Evolutionary conservation across 441 rosid genomes (phyloP).

Genomic region (Geranium incanum): DNA sequence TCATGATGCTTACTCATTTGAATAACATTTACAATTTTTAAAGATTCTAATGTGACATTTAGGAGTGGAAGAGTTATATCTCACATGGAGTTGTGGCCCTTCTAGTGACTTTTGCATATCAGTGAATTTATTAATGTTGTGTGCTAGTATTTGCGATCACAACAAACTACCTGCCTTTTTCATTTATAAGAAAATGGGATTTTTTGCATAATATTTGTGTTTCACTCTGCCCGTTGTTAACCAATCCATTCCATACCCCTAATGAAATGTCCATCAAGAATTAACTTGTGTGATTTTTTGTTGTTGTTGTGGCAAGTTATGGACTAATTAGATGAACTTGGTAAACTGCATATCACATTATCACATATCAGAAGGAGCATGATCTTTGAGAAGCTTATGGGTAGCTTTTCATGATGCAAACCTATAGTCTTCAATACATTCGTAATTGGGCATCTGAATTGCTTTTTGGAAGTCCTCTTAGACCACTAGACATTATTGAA

Average conservation of each 20-base stretch:
- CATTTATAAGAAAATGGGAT: background rate
- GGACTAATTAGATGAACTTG: background rate
- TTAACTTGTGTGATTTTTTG: background rate
- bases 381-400: background rate
- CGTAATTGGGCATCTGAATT: background rate
- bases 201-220: background rate
- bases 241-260: background rate
- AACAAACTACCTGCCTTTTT: background rate
- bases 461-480: background rate
- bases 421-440: background rate
- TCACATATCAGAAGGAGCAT: background rate
- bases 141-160: background rate
- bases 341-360: background rate
- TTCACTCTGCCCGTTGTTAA: background rate
- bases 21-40: background rate
- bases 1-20: background rate
- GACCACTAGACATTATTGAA: background rate
- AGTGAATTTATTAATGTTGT: background rate
- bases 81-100: background rate
- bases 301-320: background rate
- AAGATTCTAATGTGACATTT: background rate
- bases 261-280: background rate
- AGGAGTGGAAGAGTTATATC: background rate
- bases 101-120: background rate
- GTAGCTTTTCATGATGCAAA: background rate